Evolutionary conservation across 2,329 filamentous ascomycete genomes (phyloP).

Genomic region (Ophiocordyceps camponoti-saundersi): DNA sequence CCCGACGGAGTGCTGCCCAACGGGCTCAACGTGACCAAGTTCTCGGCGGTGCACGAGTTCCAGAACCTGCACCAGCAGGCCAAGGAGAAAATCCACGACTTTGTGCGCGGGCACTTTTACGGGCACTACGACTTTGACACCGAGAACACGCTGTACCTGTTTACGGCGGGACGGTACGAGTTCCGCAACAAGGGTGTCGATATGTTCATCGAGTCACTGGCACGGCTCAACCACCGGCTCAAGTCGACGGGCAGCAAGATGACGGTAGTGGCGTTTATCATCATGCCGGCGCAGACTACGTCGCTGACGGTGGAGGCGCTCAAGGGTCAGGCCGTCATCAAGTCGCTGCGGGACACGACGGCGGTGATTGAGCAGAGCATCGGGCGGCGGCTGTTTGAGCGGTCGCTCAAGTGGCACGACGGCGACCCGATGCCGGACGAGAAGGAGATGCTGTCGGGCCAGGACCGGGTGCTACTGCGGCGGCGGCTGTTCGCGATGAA

Average conservation of each 20-base stretch:
- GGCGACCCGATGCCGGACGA: slow-evolving; percentile 87
- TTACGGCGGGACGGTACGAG: slow-evolving; percentile 92
- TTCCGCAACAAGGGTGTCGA: slow-evolving; percentile 98
- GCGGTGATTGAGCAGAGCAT: slow-evolving; percentile 87
- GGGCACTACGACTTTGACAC: slow-evolving; percentile 95
- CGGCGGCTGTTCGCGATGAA: slow-evolving; percentile 95
- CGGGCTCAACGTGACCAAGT: slow-evolving; percentile 91
- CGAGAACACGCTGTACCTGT: slow-evolving; percentile 94
- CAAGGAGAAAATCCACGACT: slow-evolving; percentile 97
- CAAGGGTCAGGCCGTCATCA: slow-evolving; percentile 94
- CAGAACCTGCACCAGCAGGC: slow-evolving; percentile 93
- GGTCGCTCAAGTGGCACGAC: slow-evolving; percentile 88
- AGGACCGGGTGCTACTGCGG: slow-evolving; percentile 84
- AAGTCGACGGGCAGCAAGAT: slow-evolving; percentile 75
- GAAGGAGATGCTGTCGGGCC: slow-evolving; percentile 83
- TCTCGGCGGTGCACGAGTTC: slow-evolving; percentile 96
- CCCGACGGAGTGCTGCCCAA: slow-evolving; percentile 94
- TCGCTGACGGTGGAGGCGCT: slow-evolving; percentile 90
- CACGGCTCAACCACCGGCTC: slow-evolving; percentile 82
- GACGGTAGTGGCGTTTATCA: slow-evolving; percentile 93
- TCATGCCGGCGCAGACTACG: slow-evolving; percentile 94
- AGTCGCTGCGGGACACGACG: slow-evolving; percentile 83
- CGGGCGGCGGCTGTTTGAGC: slow-evolving; percentile 85
- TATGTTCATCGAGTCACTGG: slow-evolving; percentile 97
- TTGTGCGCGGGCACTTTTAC: slow-evolving; percentile 95